phyloP scores from a whole-genome alignment of 1,284 basidiomycete species.

The Apiotrichum gamsii region DNA sequence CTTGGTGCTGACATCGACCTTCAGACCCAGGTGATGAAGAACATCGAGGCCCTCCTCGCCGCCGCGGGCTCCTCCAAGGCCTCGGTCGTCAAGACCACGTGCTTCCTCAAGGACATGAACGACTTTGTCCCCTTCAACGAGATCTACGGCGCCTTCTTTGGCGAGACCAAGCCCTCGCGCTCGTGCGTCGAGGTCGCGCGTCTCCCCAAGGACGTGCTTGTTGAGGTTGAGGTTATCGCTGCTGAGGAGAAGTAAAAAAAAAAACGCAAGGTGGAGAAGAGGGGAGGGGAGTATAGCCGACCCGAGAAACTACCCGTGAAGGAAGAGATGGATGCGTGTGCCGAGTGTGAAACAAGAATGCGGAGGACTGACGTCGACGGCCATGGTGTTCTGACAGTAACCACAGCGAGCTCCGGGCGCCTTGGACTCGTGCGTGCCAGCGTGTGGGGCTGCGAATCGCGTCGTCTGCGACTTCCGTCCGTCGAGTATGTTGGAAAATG shows the following conservation, averaged over 20 bases:
- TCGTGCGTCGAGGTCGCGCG: conserved; percentile 79
- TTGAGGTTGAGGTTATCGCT: conserved; percentile 88
- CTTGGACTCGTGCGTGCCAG: too few species aligned
- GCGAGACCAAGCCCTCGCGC: conserved; percentile 85
- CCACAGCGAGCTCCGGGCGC: too few species aligned
- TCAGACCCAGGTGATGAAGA: conserved; percentile 72
- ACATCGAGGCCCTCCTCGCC: conserved; percentile 76
- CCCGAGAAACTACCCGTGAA: too few species aligned
- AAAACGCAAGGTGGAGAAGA: too few species aligned
- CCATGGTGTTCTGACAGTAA: too few species aligned
- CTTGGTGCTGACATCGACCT: background rate
- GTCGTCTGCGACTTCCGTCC: too few species aligned
- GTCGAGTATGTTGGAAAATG: too few species aligned
- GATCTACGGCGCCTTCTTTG: conserved; percentile 69
- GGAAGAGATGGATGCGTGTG: too few species aligned
- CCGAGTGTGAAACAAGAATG: too few species aligned
- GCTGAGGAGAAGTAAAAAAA: conserved; percentile 17
- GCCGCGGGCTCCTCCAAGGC: conserved; percentile 69
- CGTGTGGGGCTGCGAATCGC: too few species aligned
- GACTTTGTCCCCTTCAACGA: conserved; percentile 80
- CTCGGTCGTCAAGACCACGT: conserved; percentile 80
- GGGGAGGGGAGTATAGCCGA: too few species aligned
- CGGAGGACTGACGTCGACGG: too few species aligned
- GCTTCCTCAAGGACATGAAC: conserved; percentile 88
- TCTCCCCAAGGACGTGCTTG: conserved; percentile 69